Percentiles rank a stretch among this genome's conserved stretches.
Conservation (phyloP, 2,329 filamentous ascomycete species). For the Aspergillus thermomutatus region DNA sequence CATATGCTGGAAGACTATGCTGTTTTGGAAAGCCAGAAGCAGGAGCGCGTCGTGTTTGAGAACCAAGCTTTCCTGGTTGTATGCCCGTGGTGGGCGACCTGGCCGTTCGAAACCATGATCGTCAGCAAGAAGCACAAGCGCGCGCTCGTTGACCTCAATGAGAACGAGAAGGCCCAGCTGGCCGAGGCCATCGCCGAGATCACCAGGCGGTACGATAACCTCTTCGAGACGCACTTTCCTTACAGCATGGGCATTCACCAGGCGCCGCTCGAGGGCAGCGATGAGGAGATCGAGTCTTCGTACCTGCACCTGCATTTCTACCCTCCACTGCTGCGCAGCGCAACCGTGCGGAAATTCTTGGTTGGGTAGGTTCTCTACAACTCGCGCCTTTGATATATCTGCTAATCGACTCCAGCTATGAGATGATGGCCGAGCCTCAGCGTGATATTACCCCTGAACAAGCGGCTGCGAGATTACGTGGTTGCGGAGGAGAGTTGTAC, state of each 20-base stretch:
- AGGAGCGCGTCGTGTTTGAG: conserved; percentile 82
- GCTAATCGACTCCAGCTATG: conserved; percentile 55
- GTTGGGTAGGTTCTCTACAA: conserved; percentile 59
- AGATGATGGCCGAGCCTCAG: conserved; percentile 96
- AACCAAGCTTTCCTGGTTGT: conserved; percentile 82
- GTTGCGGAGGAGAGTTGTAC: conserved; percentile 79
- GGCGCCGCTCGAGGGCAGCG: conserved; percentile 76
- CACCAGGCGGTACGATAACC: conserved; percentile 88
- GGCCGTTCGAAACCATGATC: conserved; percentile 95
- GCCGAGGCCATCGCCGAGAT: conserved; percentile 85
- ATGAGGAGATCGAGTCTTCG: conserved; percentile 79
- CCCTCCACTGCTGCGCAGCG: conserved; percentile 84
- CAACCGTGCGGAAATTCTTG: conserved; percentile 91
- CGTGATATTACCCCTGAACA: conserved; percentile 97
- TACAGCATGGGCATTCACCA: conserved; percentile 98
- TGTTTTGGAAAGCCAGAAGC: conserved; percentile 73
- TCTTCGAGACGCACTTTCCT: conserved; percentile 95
- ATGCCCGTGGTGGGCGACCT: conserved; percentile 96
- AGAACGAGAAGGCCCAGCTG: conserved; percentile 67
- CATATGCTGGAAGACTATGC: conserved; percentile 87
- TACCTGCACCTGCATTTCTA: conserved; percentile 99
- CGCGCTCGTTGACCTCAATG: conserved; percentile 75
- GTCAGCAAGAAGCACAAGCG: conserved; percentile 80
- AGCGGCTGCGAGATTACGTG: conserved; percentile 72
- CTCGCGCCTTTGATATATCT: neutral